Conservation (phyloP, 257 asterid species). For the Gentiana macrophylla region DNA sequence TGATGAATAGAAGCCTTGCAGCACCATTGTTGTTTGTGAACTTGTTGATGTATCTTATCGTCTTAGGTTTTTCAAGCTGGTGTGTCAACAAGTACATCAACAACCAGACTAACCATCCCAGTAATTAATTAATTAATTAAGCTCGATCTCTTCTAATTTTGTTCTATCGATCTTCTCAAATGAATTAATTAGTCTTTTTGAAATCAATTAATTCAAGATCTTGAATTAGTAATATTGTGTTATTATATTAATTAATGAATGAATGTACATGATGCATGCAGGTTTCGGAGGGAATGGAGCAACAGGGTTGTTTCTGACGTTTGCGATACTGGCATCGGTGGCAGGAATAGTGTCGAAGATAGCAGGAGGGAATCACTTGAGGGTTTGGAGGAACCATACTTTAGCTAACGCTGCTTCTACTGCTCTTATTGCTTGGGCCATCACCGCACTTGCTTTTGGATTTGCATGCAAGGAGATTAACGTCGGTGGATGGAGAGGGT, state of each 20-base stretch:
- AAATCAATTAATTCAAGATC: no score
- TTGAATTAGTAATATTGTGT: no score
- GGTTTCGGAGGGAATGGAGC: constrained; percentile 91
- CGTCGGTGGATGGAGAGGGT: constrained; percentile 75
- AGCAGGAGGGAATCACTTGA: constrained; percentile 59
- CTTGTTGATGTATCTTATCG: constrained; percentile 58
- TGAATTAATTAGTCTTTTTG: no score
- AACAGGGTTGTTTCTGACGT: constrained; percentile 47
- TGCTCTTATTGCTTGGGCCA: constrained; percentile 71
- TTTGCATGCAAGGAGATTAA: constrained; percentile 83
- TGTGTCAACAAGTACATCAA: constrained; percentile 60
- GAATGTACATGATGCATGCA: constrained; percentile 2
- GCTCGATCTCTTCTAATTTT: background rate
- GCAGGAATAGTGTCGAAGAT: constrained; percentile 66
- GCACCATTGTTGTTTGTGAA: constrained; percentile 74
- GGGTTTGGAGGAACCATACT: constrained; percentile 77
- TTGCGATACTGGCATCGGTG: constrained; percentile 56
- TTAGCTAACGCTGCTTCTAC: constrained; percentile 76
- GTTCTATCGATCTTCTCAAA: background rate
- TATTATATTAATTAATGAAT: no score
- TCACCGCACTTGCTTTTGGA: constrained; percentile 70
- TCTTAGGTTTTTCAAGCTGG: constrained; percentile 86
- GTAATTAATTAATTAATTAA: constrained; percentile 18
- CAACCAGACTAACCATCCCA: constrained; percentile 76
- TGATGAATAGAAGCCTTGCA: constrained; percentile 66